Evolutionary conservation across 495 filamentous ascomycete genomes (phyloP), one percentile per base, ranked within the genome.

Genomic region (Penicillium cosmopolitanum): DNA sequence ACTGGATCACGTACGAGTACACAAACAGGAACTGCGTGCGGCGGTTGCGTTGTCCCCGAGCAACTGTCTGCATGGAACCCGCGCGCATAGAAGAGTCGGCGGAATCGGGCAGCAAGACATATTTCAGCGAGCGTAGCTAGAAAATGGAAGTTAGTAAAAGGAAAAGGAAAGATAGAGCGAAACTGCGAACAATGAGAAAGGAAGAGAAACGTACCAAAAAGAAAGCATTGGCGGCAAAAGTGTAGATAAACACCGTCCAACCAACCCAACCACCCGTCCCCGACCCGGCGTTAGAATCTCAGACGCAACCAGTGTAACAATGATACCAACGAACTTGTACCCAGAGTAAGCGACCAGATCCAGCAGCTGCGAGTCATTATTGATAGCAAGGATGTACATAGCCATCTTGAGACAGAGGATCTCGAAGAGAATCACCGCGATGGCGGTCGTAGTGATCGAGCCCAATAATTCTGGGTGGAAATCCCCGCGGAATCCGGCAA

Each of bases 261-360:
- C 90, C 90, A 48, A 93, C 75, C 91, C 90, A 93, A 33, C 91
- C 88, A 31, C 91, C 88, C 7, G 91, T 94, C 51, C 91, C 91
- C 84, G 82, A 15, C 90, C 90, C 0, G 87, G 84, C 51, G 87
- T 94, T 44, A 93, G 69, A 18, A 91, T 80, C 74, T 93, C 91
- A 5, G 90, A 87, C 2, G 92, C 74, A 31, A 89, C 77, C 47
- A 97, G 82, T 3, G 91, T 97, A 51, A 89, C 81, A 61, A 97
- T 98, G 55, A 96, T 91, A 9, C 95, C 95, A 42, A 98, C 95
- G 66, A 98, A 99, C 77, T 99, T 99, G 74, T 99, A 99, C 12
- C 96, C 96, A 6, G 89, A 93, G 71, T 99, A 99, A 4, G 96
- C 95, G 40, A 98, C 86, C 36, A 99, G 73, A 63, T 99, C 95